Evolutionary conservation across 129 eudicot genomes (phyloP).

Genomic region (Flaveria brownii): DNA sequence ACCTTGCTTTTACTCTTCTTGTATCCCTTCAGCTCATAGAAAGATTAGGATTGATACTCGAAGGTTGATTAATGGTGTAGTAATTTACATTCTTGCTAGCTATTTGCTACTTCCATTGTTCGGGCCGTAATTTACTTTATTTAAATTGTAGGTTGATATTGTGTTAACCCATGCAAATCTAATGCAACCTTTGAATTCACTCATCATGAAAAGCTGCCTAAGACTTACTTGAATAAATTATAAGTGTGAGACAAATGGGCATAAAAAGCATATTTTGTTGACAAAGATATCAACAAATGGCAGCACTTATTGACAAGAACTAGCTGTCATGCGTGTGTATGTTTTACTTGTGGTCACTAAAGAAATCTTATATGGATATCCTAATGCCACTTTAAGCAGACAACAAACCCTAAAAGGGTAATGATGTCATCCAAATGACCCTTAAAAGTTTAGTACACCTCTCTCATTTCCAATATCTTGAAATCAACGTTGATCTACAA

Average conservation of each 20-base stretch:
- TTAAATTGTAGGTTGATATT: background rate
- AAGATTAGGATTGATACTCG: too few species aligned
- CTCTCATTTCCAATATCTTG: background rate
- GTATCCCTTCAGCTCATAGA: background rate
- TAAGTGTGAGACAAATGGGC: background rate
- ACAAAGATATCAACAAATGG: background rate
- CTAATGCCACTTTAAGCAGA: conserved; percentile 1
- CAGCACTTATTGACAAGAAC: background rate
- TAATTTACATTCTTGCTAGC: too few species aligned
- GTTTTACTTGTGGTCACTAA: background rate
- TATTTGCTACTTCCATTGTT: too few species aligned
- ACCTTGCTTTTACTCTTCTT: background rate
- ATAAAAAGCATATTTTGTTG: conserved; percentile 13
- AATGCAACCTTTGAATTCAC: background rate
- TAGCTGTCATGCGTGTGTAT: conserved; percentile 9
- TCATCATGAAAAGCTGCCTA: background rate
- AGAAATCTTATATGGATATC: conserved; percentile 5
- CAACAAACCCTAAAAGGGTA: conserved; percentile 2
- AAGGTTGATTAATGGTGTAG: too few species aligned
- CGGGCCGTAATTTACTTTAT: too few species aligned
- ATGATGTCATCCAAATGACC: conserved; percentile 3
- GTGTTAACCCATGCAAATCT: background rate
- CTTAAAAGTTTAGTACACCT: background rate
- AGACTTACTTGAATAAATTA: background rate
- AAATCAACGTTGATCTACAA: too few species aligned